Evolutionary conservation across 805 yeast genomes (phyloP), one percentile per base, ranked within the genome.

Genomic region (Cyberlindnera subsufficiens): DNA sequence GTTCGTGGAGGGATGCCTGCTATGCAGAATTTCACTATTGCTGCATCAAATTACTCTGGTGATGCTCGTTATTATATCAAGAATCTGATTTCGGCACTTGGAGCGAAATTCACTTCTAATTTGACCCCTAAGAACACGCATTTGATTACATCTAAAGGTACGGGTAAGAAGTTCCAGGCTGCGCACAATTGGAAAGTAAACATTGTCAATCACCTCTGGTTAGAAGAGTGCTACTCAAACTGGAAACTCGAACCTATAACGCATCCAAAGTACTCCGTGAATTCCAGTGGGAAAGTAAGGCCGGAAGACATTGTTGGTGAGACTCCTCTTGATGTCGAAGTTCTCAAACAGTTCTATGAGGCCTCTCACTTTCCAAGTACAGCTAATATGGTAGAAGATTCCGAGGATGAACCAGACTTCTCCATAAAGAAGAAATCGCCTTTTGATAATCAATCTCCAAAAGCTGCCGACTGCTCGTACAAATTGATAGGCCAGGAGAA

Each of bases 31-130:
- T 60, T 78, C 32, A 65, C 70, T 4, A 74, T 88, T 10, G 72
- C 88, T 9, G 75, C 86, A 3, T 82, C 96, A 0, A 87, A 88
- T 54, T 89, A 86, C 56, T 75, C 84, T 18, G 97, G 97, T 0
- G 93, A 85, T 55, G 85, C 95, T 1, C 66, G 99, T 35, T 65
- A 68, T 32, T 91, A 87, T 53, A 63, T 93, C 30, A 78, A 80
- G 42, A 70, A 70, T 37, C 65, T 91, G 11, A 76, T 84, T 3
- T 68, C 68, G 17, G 69, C 82, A 0, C 58, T 87, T 54, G 97
- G 98, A 3, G 97, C 91, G 0, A 64, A 64, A 0, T 87, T 84
- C 59, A 82, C 95, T 1, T 77, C 85, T 0, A 69, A 75, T 33
- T 64, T 85, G 38, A 79, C 80, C 17, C 71, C 70, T 38, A 71